Conservation (phyloP, 768 basidiomycete species). For the Lentinula guzmanii region DNA sequence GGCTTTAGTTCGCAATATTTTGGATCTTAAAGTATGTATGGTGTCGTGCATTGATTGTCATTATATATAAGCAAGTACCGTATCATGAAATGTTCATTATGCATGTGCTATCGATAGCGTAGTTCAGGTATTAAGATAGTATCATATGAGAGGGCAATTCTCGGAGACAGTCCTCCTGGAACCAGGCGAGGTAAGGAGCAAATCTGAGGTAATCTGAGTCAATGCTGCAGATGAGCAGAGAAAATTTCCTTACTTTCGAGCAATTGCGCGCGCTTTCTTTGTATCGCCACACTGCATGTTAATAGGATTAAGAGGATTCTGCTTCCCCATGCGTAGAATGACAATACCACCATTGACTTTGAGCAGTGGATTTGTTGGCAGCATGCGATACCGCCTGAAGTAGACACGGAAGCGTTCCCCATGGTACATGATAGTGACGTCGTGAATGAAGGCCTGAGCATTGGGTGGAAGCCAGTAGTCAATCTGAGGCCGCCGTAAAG, state of each 20-base stretch:
- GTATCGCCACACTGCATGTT: background rate
- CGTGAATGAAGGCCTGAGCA: background rate
- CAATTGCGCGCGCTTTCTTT: too few species aligned
- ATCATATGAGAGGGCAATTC: too few species aligned
- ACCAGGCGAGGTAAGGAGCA: background rate
- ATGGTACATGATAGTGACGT: background rate
- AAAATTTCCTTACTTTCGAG: too few species aligned
- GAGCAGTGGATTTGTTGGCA: background rate
- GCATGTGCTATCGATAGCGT: too few species aligned
- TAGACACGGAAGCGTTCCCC: background rate
- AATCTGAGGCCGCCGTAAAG: background rate
- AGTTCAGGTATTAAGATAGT: too few species aligned
- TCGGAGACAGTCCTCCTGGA: background rate
- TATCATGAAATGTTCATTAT: too few species aligned
- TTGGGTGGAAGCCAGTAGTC: background rate
- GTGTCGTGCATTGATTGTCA: too few species aligned
- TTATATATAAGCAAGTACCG: too few species aligned
- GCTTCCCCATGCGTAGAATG: background rate
- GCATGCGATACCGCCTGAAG: background rate
- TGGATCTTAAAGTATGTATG: too few species aligned
- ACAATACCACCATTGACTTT: background rate
- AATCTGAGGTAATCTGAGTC: background rate
- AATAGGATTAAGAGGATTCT: background rate
- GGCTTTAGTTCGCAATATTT: too few species aligned
- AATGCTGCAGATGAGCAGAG: too few species aligned